Evolutionary conservation across 2,329 filamentous ascomycete genomes (phyloP), one percentile per base, ranked within the genome.

Genomic region (Fusarium torreyae): DNA sequence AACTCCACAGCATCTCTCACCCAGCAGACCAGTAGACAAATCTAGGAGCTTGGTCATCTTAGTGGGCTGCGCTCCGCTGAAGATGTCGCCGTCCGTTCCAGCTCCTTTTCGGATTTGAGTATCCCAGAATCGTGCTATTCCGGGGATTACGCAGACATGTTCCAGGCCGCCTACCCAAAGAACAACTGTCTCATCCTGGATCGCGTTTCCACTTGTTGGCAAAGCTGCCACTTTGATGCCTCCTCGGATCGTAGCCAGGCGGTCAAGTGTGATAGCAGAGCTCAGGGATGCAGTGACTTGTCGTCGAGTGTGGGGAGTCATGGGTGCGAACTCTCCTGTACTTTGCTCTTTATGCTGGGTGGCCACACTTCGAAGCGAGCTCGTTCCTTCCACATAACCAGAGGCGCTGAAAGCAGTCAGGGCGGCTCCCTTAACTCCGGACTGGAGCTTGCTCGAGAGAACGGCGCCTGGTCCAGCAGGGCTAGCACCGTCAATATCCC

Each of bases 401-500:
- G 84, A 85, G 1, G 85, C 81, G 60, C 83, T 87, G 69, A 90
- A 91, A 9, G 82, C 76, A 17, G 89, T 89, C 61, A 88, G 78
- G 3, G 88, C 87, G 4, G 87, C 87, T 36, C 88, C 88, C 18
- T 83, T 82, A 34, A 89, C 81, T 7, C 87, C 86, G 49, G 83
- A 79, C 57, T 82, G 82, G 33, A 86, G 78, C 69, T 84, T 87
- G 40, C 81, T 84, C 24, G 87, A 82, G 6, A 88, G 76, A 1
- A 81, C 75, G 60, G 82, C 76, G 48, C 82, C 76, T 13, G 78
- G 65, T 14, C 75, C 72, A 36, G 83, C 76, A 3, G 87, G 86
- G 39, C 85, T 85, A 31, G 82, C 82, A 9, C 88, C 87, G 65
- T 90, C 87, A 44, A 91, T 83, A 70, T 91, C 89, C 89, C 89